Conservation (phyloP, 2,329 filamentous ascomycete species). For the Gliomastix tumulicola region DNA sequence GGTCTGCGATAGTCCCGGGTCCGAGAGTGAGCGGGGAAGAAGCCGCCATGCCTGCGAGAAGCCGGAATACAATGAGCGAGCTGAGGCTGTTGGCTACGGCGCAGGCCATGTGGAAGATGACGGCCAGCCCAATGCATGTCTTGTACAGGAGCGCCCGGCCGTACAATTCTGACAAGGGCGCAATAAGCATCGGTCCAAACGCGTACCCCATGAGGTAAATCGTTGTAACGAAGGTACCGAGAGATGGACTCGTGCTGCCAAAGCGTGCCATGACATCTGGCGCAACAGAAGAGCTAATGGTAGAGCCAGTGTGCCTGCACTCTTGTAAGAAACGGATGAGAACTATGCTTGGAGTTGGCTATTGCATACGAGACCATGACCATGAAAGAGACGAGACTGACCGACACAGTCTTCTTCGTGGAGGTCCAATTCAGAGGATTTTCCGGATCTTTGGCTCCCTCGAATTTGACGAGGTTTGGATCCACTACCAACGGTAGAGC, state of each 20-base stretch:
- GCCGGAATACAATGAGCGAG: conserved; percentile 37
- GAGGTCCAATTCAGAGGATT: neutral
- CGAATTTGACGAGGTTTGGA: neutral
- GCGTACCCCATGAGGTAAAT: conserved; percentile 44
- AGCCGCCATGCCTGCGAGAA: conserved; percentile 27
- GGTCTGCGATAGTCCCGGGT: conserved; percentile 42
- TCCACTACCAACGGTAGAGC: too few species aligned
- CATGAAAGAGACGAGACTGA: neutral
- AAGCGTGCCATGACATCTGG: conserved; percentile 42
- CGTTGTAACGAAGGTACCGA: conserved; percentile 30
- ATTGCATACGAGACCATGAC: neutral
- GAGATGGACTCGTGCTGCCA: conserved; percentile 28
- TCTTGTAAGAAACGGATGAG: neutral
- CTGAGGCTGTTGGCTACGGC: conserved; percentile 40
- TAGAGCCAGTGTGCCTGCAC: too few species aligned
- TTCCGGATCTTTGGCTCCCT: neutral
- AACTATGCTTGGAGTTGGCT: neutral
- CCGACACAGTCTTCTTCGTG: neutral
- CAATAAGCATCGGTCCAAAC: conserved; percentile 44
- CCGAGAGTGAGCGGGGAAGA: conserved; percentile 37
- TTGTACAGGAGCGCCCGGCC: conserved; percentile 35
- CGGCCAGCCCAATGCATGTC: conserved; percentile 36
- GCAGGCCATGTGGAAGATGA: conserved; percentile 44
- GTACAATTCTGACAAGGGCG: conserved; percentile 44
- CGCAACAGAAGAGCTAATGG: neutral